Evolutionary conservation across 1,284 basidiomycete species (phyloP).

Genomic region (Microbotryomycetes sp.): DNA sequence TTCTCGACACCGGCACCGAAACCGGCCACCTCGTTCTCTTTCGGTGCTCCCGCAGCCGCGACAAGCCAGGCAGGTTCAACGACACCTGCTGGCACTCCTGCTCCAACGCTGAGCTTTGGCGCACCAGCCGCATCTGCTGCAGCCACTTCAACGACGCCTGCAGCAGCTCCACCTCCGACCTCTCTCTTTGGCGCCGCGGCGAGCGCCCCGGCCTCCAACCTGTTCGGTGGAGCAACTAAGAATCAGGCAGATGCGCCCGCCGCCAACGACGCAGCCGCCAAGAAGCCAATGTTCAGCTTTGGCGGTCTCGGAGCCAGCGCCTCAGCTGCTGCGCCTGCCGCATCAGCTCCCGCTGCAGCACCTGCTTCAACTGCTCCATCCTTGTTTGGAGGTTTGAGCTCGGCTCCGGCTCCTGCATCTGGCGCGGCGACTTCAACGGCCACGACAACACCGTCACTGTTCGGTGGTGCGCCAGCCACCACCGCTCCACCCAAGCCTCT

Average conservation of each 20-base stretch:
- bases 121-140: not conserved
- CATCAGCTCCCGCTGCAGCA: constrained; percentile 19
- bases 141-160: not conserved
- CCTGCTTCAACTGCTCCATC: not conserved
- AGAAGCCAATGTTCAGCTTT: constrained; percentile 23
- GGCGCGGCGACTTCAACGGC: not conserved
- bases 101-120: not conserved
- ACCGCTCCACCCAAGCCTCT: constrained; percentile 26
- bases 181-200: constrained; percentile 6
- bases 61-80: too few species aligned
- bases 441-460: constrained; percentile 15
- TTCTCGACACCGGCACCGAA: constrained; percentile 6
- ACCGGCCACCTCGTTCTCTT: constrained; percentile 4
- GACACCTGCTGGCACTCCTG: constrained; percentile 19
- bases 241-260: constrained; percentile 14
- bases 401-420: not conserved
- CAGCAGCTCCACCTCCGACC: constrained; percentile 1
- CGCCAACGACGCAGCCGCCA: not conserved
- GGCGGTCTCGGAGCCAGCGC: constrained; percentile 4
- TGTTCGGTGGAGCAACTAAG: constrained; percentile 11
- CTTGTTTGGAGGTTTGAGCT: not conserved
- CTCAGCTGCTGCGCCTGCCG: constrained; percentile 12
- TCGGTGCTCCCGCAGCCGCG: constrained; percentile 10
- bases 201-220: not conserved
- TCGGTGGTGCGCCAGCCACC: constrained; percentile 35